Base-by-base conservation (phyloP, 768 basidiomycete species). In the Termitomyces heimii region DNA sequence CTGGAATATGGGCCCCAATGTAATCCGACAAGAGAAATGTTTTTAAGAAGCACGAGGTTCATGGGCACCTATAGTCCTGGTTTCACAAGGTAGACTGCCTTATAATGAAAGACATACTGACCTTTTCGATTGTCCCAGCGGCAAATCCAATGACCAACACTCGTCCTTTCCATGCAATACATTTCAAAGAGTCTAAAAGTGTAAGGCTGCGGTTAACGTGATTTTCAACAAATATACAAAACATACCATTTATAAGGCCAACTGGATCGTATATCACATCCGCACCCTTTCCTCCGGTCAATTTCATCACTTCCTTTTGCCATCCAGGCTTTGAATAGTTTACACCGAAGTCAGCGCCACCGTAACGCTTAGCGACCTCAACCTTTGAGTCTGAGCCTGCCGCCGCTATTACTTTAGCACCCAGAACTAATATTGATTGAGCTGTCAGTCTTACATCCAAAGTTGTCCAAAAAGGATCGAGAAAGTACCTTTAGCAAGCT, bases 121-220 rank as follows among this genome's bases (percentile, higher is more conserved):
- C 88, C 77, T 92, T 91, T 70, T 94, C 92, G 54, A 96, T 92
- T 13, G 77, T 71, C 4, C 92, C 92, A 7, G 81, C 89, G 4
- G 89, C 92, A 70, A 95, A 98, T 6, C 96, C 97, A 52, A 99
- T 86, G n/a, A 98, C 89, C 12, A 99, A 65, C 1, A 89, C 86
- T 14, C 96, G 82, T 1, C 95, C 94, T 68, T 95, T 94, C 86
- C 95, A 98, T 0, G 89, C 90, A 56, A 94, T 91, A 68, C 94
- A 96, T 68, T 95, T 98, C 56, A 98, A 67, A 47, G 81, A 88
- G 68, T 92, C 94, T 91, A 45, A 18, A 29, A 1, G 42, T 55
- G 49, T 8, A 56, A n/a, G 18, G 24, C 22, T 37, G 5, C 1
- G 37, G 12, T 53, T 24, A 52, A 22, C 3, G 12, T 44, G 40